Evolutionary conservation across 768 basidiomycete species (phyloP).

Genomic region (Boletus coccyginus): DNA sequence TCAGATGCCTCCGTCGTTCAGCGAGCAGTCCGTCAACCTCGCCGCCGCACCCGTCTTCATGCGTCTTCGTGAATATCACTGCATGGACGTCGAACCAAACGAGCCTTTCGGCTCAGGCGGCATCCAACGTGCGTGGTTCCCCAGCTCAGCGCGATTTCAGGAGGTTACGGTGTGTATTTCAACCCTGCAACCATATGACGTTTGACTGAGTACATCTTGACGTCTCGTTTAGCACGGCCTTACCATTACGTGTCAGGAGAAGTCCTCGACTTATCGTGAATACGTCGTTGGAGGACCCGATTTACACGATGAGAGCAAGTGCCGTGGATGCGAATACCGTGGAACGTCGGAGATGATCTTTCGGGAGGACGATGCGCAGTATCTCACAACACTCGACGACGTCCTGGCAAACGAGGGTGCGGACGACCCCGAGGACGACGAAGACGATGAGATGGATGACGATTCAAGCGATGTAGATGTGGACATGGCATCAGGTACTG

Average conservation of each 20-base stretch:
- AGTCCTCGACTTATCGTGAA: conserved; percentile 38
- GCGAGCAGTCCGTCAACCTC: conserved; percentile 35
- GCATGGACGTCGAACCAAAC: conserved; percentile 38
- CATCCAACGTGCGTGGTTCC: conserved; percentile 43
- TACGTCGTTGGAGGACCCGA: conserved; percentile 37
- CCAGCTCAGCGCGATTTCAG: conserved; percentile 14
- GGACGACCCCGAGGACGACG: conserved; percentile 29
- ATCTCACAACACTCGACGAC: conserved; percentile 17
- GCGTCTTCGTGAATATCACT: conserved; percentile 54
- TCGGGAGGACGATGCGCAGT: conserved; percentile 24
- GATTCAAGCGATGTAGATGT: conserved; percentile 22
- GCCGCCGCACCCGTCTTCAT: conserved; percentile 54
- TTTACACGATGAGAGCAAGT: conserved; percentile 43
- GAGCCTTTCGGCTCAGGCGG: conserved; percentile 34
- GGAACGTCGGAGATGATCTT: conserved; percentile 29
- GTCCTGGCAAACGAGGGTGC: conserved; percentile 7
- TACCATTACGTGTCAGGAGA: conserved; percentile 21
- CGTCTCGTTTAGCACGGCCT: conserved; percentile 16
- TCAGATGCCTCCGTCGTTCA: conserved; percentile 30
- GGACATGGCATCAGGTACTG: conserved; percentile 25
- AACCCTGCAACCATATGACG: neutral
- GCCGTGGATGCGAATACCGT: conserved; percentile 31
- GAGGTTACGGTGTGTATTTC: conserved; percentile 26
- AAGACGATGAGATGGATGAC: conserved; percentile 28
- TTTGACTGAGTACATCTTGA: neutral